These are phyloP conservation scores for Globisporangium cylindrosporum DNA, from an alignment of 352 stramenopile genomes.

Conservation along the genomic window DNA sequence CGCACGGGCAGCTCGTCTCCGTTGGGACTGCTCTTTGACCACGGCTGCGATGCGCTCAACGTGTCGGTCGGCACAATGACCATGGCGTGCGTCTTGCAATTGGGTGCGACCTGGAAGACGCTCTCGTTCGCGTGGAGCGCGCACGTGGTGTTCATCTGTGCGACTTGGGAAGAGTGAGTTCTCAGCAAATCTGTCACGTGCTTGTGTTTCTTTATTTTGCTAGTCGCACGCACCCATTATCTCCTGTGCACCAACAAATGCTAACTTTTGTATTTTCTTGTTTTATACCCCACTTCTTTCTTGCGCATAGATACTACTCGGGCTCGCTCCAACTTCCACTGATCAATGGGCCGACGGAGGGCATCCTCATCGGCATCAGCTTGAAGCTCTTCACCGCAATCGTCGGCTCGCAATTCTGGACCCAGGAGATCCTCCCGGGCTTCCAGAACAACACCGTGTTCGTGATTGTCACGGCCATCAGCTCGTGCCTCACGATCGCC, in stretches of 20 bases:
- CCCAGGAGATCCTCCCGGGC: slow-evolving; percentile 48
- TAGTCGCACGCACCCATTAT: background rate
- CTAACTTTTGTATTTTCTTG: background rate
- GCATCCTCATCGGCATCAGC: slow-evolving; percentile 86
- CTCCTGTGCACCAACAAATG: background rate
- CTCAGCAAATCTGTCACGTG: background rate
- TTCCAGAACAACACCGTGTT: slow-evolving; percentile 85
- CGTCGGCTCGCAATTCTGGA: slow-evolving; percentile 71
- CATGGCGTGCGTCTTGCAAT: slow-evolving; percentile 72
- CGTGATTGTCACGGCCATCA: slow-evolving; percentile 58
- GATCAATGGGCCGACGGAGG: slow-evolving; percentile 97
- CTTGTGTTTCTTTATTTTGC: background rate
- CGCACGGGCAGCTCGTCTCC: slow-evolving; percentile 79
- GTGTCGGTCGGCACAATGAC: slow-evolving; percentile 82
- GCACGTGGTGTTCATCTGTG: slow-evolving; percentile 82
- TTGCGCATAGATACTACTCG: slow-evolving; percentile 86
- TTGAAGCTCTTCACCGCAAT: slow-evolving; percentile 74
- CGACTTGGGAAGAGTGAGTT: slow-evolving; percentile 87
- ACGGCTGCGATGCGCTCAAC: slow-evolving; percentile 83
- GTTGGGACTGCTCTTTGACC: slow-evolving; percentile 81
- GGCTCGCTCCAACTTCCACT: slow-evolving; percentile 93
- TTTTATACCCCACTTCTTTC: background rate
- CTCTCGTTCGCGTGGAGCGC: slow-evolving; percentile 67
- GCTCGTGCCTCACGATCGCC: slow-evolving; percentile 56
- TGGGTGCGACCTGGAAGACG: slow-evolving; percentile 80